Conservation (phyloP, 345 rosid genomes). For the Angophora floribunda region DNA sequence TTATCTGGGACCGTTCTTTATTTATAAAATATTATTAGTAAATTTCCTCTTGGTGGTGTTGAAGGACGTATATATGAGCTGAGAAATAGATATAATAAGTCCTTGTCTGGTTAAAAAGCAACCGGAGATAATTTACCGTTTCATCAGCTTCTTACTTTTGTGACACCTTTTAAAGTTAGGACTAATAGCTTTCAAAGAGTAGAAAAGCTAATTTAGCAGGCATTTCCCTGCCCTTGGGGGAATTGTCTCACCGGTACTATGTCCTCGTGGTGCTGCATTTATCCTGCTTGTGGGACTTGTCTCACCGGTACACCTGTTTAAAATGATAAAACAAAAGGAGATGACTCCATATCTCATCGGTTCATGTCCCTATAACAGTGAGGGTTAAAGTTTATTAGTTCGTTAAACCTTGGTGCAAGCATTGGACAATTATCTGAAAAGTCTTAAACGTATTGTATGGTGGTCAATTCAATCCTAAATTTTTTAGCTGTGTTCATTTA, state of each 20-base stretch:
- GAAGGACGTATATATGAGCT: background rate
- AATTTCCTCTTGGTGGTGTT: background rate
- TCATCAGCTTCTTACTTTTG: background rate
- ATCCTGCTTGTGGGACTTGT: no score
- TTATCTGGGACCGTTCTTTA: no score
- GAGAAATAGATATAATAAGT: background rate
- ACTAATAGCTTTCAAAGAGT: background rate
- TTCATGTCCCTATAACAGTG: background rate
- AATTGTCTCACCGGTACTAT: background rate
- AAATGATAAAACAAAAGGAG: background rate
- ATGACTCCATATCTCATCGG: background rate
- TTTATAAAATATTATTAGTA: no score
- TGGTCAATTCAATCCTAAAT: no score
- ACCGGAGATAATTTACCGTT: background rate
- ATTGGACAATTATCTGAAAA: no score
- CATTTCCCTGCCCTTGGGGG: background rate
- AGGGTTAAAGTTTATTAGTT: background rate
- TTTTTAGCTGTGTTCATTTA: no score
- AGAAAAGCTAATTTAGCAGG: background rate
- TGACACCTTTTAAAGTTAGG: background rate
- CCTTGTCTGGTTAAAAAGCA: background rate
- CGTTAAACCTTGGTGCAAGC: background rate
- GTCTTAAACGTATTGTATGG: no score
- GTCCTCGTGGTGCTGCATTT: no score
- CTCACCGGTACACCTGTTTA: background rate